Evolutionary conservation across 2,329 filamentous ascomycete species (phyloP).

Genomic region (Fusarium ramigenum): DNA sequence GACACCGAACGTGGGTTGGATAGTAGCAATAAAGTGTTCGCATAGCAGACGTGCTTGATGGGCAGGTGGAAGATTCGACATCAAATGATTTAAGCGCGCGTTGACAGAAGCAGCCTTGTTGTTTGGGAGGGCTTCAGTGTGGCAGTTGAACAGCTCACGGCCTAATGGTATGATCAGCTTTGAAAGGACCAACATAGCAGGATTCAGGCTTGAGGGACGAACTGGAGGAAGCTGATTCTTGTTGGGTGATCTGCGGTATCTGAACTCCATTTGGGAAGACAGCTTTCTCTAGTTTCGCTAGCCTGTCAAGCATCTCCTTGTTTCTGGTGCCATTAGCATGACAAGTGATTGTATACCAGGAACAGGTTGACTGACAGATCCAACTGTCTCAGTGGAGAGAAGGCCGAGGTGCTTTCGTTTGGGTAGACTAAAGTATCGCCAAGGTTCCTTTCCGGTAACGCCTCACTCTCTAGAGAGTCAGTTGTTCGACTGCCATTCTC

Average conservation of each 20-base stretch:
- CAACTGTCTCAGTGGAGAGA: not conserved
- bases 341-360: not conserved
- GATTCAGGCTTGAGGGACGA: too few relatives aligned
- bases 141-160: not conserved
- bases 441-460: too few relatives aligned
- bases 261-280: not conserved
- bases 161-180: not conserved
- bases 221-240: not conserved
- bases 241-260: not conserved
- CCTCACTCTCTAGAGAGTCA: not conserved
- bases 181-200: too few relatives aligned
- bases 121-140: not conserved
- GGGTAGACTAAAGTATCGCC: not conserved
- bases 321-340: not conserved
- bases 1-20: not conserved
- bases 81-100: not conserved
- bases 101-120: too few relatives aligned
- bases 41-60: not conserved
- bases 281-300: not conserved
- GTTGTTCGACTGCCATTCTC: not conserved
- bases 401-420: not conserved
- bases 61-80: not conserved
- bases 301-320: not conserved
- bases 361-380: not conserved
- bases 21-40: not conserved